These are phyloP conservation scores for Ophiostoma ips DNA, from an alignment of 2,329 filamentous ascomycete genomes.

Conservation along the genomic window DNA sequence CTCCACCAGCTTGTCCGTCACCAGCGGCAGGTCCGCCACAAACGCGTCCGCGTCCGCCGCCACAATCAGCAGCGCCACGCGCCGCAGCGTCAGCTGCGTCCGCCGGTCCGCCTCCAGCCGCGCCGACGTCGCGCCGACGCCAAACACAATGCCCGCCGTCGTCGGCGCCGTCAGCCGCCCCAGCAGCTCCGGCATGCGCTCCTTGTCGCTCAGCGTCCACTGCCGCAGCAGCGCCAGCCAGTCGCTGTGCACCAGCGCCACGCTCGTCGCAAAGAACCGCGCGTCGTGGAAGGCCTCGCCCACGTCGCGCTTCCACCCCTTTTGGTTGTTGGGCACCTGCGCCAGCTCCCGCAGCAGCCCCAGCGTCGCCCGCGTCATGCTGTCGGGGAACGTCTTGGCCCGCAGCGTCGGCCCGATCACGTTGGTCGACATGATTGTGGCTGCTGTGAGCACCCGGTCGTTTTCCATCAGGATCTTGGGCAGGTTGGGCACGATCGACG, in stretches of 20 bases:
- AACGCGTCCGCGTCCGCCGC: slow-evolving; percentile 68
- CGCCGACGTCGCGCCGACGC: slow-evolving; percentile 89
- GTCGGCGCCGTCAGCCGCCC: slow-evolving; percentile 72
- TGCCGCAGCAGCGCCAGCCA: slow-evolving; percentile 72
- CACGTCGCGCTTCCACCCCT: slow-evolving; percentile 86
- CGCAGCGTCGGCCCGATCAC: slow-evolving; percentile 71
- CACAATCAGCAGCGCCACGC: slow-evolving; percentile 67
- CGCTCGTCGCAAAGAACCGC: slow-evolving; percentile 63
- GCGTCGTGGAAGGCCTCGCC: slow-evolving; percentile 83
- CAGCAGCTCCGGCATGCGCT: slow-evolving; percentile 70
- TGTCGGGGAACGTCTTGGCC: slow-evolving; percentile 76
- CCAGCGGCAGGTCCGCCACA: slow-evolving; percentile 54
- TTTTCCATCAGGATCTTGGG: slow-evolving; percentile 72
- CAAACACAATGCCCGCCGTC: slow-evolving; percentile 92
- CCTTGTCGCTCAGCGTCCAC: slow-evolving; percentile 77
- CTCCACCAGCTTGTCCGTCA: slow-evolving; percentile 77
- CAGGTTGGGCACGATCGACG: slow-evolving; percentile 64
- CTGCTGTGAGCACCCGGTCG: slow-evolving; percentile 68
- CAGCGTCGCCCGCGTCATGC: slow-evolving; percentile 58
- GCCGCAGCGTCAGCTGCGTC: slow-evolving; percentile 77
- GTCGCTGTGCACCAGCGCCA: slow-evolving; percentile 50
- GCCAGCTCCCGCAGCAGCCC: slow-evolving; percentile 63
- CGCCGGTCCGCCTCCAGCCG: slow-evolving; percentile 89
- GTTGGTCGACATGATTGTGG: slow-evolving; percentile 67
- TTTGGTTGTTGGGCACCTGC: slow-evolving; percentile 65